Conservation (phyloP, 2,329 filamentous ascomycete species). For the Tricladium varicosporioides region DNA sequence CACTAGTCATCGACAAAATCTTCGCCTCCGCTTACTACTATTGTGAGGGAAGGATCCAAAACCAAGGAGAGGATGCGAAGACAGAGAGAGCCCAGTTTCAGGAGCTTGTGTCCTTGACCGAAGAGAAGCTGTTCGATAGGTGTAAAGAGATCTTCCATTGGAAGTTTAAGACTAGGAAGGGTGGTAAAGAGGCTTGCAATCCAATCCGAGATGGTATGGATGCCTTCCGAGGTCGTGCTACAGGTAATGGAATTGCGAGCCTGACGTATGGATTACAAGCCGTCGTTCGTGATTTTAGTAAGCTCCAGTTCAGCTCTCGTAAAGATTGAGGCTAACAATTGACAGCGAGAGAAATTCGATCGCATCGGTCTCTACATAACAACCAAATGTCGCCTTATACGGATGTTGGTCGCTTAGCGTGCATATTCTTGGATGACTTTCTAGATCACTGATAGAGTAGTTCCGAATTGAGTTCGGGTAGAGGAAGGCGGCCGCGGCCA, state of each 20-base stretch:
- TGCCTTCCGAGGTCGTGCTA: constrained; percentile 25
- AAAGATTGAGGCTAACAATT: constrained; percentile 1
- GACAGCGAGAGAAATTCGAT: constrained; percentile 25
- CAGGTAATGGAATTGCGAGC: constrained; percentile 19
- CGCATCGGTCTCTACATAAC: constrained; percentile 13
- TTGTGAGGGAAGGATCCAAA: constrained; percentile 25
- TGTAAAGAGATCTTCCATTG: constrained; percentile 36
- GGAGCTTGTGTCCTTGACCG: constrained; percentile 25
- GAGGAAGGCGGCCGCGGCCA: not conserved
- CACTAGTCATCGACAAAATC: constrained; percentile 31
- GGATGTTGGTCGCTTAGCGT: constrained; percentile 29
- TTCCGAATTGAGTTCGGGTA: not conserved
- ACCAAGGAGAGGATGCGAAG: constrained; percentile 21
- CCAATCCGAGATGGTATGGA: constrained; percentile 32
- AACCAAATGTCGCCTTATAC: constrained; percentile 22
- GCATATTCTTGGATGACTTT: constrained; percentile 33
- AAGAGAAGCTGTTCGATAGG: constrained; percentile 32
- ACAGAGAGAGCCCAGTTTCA: constrained; percentile 23
- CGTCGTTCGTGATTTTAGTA: constrained; percentile 29
- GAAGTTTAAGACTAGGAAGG: constrained; percentile 34
- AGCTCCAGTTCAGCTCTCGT: constrained; percentile 4
- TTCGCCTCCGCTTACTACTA: constrained; percentile 23
- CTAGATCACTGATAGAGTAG: constrained; percentile 22
- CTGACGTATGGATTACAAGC: constrained; percentile 27
- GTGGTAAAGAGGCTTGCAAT: constrained; percentile 33